Conservation (phyloP, 768 basidiomycete species). For the Paxillus rubicundulus region DNA sequence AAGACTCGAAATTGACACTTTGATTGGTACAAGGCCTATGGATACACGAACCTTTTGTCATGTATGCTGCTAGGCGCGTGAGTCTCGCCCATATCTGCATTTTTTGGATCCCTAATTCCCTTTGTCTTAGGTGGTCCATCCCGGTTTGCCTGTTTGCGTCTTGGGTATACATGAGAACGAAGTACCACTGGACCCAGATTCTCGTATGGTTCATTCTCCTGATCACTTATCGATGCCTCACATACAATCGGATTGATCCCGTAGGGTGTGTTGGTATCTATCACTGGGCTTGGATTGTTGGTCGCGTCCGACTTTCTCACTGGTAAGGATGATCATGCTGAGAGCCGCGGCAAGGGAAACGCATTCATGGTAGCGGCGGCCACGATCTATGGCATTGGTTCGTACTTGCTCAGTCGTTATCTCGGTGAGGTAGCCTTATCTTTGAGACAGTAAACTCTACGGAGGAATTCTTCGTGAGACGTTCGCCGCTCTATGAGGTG, state of each 20-base stretch:
- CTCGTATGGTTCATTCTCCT: slow-evolving; percentile 41
- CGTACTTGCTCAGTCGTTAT: slow-evolving; percentile 25
- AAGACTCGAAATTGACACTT: not conserved
- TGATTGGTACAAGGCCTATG: slow-evolving; percentile 52
- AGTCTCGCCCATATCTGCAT: slow-evolving; percentile 15
- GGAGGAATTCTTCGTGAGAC: slow-evolving; percentile 84
- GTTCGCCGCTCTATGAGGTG: slow-evolving; percentile 75
- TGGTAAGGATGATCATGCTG: slow-evolving; percentile 66
- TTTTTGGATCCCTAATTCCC: not conserved
- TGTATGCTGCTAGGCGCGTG: slow-evolving; percentile 91
- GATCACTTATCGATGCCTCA: not conserved
- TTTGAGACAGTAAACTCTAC: slow-evolving; percentile 68
- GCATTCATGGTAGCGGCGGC: slow-evolving; percentile 84
- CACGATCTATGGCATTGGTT: slow-evolving; percentile 81
- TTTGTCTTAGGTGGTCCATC: slow-evolving; percentile 69
- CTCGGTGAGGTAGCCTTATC: not conserved
- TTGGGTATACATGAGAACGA: slow-evolving; percentile 75
- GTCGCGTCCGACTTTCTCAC: slow-evolving; percentile 77
- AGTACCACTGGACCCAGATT: slow-evolving; percentile 81
- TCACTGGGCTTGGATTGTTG: slow-evolving; percentile 72
- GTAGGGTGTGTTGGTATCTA: slow-evolving; percentile 69
- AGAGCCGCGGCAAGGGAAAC: slow-evolving; percentile 69
- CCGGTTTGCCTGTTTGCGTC: slow-evolving; percentile 80
- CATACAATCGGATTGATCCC: not conserved
- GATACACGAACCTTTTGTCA: slow-evolving; percentile 82